phyloP scores from a whole-genome alignment of 2,329 filamentous ascomycete genomes.

The Pestalotiopsis sp. region DNA sequence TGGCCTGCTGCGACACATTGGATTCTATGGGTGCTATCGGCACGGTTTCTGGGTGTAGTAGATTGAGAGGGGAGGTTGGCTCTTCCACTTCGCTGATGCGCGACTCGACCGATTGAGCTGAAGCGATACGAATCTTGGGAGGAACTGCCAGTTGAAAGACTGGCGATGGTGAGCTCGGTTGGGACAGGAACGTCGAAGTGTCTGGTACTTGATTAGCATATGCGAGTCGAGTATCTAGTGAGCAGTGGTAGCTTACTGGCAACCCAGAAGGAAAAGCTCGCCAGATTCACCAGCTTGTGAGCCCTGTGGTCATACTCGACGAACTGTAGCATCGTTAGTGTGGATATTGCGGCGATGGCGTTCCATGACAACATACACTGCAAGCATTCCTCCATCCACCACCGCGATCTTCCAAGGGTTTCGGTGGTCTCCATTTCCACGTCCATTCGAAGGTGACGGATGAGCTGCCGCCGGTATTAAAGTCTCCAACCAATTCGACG shows the following conservation, averaged over 20 bases:
- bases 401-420: conserved; percentile 75
- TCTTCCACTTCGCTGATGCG: conserved; percentile 75
- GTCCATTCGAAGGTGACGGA: conserved; percentile 92
- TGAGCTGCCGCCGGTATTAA: conserved; percentile 77
- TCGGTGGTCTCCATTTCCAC: conserved; percentile 96
- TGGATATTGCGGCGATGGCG: conserved; percentile 15
- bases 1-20: conserved; percentile 45
- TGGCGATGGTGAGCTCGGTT: conserved; percentile 70
- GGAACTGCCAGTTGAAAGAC: conserved; percentile 74
- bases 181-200: conserved; percentile 46
- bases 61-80: conserved; percentile 53
- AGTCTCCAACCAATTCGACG: conserved; percentile 93
- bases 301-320: conserved; percentile 95
- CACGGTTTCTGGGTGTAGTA: conserved; percentile 37
- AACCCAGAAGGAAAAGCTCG: conserved; percentile 95
- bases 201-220: conserved; percentile 35
- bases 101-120: conserved; percentile 83
- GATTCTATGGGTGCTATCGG: conserved; percentile 20
- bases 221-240: neutral
- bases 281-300: conserved; percentile 84
- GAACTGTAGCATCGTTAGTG: conserved; percentile 61
- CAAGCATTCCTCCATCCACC: conserved; percentile 96
- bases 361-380: conserved; percentile 63
- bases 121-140: conserved; percentile 80
- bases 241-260: conserved; percentile 59